Base-by-base conservation (phyloP, 2,329 filamentous ascomycete species). In the Annulohypoxylon truncatum region DNA sequence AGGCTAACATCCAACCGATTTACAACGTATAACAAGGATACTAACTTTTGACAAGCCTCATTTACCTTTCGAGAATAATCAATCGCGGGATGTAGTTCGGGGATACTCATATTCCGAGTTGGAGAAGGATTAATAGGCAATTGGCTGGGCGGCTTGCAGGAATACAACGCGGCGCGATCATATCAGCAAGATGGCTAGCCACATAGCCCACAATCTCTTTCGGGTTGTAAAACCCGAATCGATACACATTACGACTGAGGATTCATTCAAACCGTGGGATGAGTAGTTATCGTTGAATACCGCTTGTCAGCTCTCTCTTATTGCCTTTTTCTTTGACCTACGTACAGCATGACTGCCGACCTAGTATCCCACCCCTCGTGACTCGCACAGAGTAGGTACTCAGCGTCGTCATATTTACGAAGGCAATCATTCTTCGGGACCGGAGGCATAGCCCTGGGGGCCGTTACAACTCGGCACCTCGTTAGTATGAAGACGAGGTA, bases 191-290 rank as follows among this genome's bases (percentile, higher is more conserved):
- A 61, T 55, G 65, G 65, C 51, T 61, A 57, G 38, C 40, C 48
- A 50, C 61, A 61, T 63, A 53, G 52, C 62, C 12, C 48, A 46
- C 48, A 40, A 58, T 52, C 52, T 61, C 46, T 51, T 61, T 68
- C 61, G 67, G 67, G 61, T 68, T 63, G 61, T 70, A 68, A 62
- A 68, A 68, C 61, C 67, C 67, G 67, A 68, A 59, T 56, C 55
- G 50, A 44, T 47, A 58, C 54, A 24, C 50, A 40, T 51, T 20
- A 20, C n/a, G 20, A 24, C 26, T 47, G 46, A 54, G 28, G 44
- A 68, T 48, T 47, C 40, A 68, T 48, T 47, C 40, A 48, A 20
- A 48, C 18, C 42, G 24, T 18, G 29, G 52, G 58, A 54, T 53
- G 35, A 22, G 18, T 59, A 54, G 31, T 70, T 65, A 58, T 68